Conservation (phyloP, 1,284 basidiomycete genomes). For the Austroboletus novae-zelandiae region DNA sequence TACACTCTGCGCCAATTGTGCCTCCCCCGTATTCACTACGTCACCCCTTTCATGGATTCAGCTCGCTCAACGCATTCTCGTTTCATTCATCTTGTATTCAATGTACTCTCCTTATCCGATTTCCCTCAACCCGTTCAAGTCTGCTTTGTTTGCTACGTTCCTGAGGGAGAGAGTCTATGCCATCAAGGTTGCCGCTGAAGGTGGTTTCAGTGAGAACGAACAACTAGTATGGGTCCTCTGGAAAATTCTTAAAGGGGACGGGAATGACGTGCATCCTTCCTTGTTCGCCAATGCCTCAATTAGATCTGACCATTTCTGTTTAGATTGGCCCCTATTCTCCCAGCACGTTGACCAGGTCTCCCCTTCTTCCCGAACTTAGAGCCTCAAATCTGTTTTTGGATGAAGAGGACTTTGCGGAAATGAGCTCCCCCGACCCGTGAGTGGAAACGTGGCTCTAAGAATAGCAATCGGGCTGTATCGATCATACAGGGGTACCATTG, state of each 20-base stretch:
- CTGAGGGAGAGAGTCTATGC: slow-evolving; percentile 62
- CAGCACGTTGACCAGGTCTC: slow-evolving; percentile 62
- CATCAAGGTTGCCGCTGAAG: slow-evolving; percentile 45
- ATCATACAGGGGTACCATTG: slow-evolving; percentile 13
- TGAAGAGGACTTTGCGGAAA: slow-evolving; percentile 51
- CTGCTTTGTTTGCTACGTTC: slow-evolving; percentile 62
- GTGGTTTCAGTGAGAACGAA: slow-evolving; percentile 60
- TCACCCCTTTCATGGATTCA: slow-evolving; percentile 26
- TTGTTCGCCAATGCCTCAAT: neutral
- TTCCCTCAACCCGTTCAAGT: slow-evolving; percentile 73
- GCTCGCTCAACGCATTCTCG: slow-evolving; percentile 70
- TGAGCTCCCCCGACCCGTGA: slow-evolving; percentile 39
- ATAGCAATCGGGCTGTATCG: slow-evolving; percentile 18
- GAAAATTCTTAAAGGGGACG: slow-evolving; percentile 78
- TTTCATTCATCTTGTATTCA: slow-evolving; percentile 72
- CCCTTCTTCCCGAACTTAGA: slow-evolving; percentile 67
- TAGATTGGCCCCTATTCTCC: slow-evolving; percentile 78
- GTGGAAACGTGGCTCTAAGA: slow-evolving; percentile 10
- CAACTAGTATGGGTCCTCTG: slow-evolving; percentile 79
- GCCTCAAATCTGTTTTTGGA: slow-evolving; percentile 65
- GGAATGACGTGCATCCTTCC: slow-evolving; percentile 58
- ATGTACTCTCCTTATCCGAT: slow-evolving; percentile 75
- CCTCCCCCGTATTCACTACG: slow-evolving; percentile 15
- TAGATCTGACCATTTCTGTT: slow-evolving; percentile 4
- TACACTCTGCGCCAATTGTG: slow-evolving; percentile 13